Evolutionary conservation across 176 grass and related monocot species (phyloP).

Genomic region (Poa pratensis): DNA sequence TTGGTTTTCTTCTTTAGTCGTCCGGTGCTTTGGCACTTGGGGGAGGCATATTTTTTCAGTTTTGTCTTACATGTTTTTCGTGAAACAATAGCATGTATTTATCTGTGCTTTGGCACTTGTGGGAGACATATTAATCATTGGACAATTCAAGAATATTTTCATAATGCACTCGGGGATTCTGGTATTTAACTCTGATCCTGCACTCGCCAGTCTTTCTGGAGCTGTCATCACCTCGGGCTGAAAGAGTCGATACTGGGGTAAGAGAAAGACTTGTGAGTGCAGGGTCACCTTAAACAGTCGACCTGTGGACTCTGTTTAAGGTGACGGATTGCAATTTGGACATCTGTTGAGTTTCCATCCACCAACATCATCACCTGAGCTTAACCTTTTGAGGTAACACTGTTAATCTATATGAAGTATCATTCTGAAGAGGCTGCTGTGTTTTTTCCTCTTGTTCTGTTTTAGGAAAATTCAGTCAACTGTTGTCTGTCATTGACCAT

Average conservation of each 20-base stretch:
- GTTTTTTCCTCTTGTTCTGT: background rate
- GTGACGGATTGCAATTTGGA: slow-evolving; percentile 4
- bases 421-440: too few relatives aligned
- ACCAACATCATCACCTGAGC: background rate
- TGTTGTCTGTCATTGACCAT: slow-evolving; percentile 20
- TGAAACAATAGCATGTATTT: slow-evolving; percentile 9
- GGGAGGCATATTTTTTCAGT: slow-evolving; percentile 46
- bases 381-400: background rate
- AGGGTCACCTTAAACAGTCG: slow-evolving; percentile 48
- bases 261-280: slow-evolving; percentile 45
- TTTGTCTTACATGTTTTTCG: slow-evolving; percentile 2
- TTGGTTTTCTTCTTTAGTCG: slow-evolving; percentile 95
- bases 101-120: background rate
- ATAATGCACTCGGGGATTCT: slow-evolving; percentile 84
- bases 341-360: background rate
- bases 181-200: slow-evolving; percentile 84
- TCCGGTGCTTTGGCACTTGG: slow-evolving; percentile 93
- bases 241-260: slow-evolving; percentile 42
- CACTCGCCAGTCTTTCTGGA: slow-evolving; percentile 65
- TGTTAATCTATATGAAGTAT: too few relatives aligned
- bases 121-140: too few relatives aligned
- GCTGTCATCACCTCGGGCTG: slow-evolving; percentile 67
- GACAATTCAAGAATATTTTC: slow-evolving; percentile 69
- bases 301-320: slow-evolving; percentile 58
- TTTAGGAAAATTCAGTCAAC: slow-evolving; percentile 21